phyloP scores from a whole-genome alignment of 768 basidiomycete species.

The Podaxis carcinomalis region DNA sequence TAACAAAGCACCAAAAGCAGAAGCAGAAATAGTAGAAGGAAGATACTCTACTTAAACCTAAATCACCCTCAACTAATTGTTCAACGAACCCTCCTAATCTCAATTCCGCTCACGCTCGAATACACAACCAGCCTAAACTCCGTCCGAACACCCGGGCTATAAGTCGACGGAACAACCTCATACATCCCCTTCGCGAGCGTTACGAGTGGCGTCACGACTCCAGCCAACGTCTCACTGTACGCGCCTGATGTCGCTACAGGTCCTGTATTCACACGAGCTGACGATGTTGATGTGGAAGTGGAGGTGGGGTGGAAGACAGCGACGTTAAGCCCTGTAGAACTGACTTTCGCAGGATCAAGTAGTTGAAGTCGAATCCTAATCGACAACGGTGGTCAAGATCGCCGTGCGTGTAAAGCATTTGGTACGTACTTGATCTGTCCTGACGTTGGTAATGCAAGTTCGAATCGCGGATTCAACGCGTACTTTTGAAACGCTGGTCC shows the following conservation, averaged over 20 bases:
- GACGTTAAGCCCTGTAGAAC: constrained; percentile 49
- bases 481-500: constrained; percentile 67
- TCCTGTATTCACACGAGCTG: constrained; percentile 11
- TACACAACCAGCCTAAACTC: constrained; percentile 63
- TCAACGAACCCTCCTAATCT: constrained; percentile 14
- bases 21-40: too few species aligned
- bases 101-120: constrained; percentile 33
- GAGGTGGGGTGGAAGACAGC: constrained; percentile 44
- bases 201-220: constrained; percentile 57
- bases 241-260: constrained; percentile 71
- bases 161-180: constrained; percentile 70
- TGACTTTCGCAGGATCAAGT: constrained; percentile 31
- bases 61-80: too few species aligned
- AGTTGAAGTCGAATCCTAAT: constrained; percentile 70
- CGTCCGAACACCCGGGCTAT: constrained; percentile 50
- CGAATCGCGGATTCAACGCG: constrained; percentile 62
- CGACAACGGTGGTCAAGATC: not conserved
- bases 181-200: constrained; percentile 61
- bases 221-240: constrained; percentile 71
- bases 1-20: too few species aligned
- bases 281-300: constrained; percentile 21
- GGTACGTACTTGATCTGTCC: constrained; percentile 55
- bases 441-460: constrained; percentile 46
- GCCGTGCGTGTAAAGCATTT: not conserved
- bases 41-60: too few species aligned